Evolutionary conservation across 805 yeast genomes (phyloP).

Genomic region (Suhomyces kilbournensis): DNA sequence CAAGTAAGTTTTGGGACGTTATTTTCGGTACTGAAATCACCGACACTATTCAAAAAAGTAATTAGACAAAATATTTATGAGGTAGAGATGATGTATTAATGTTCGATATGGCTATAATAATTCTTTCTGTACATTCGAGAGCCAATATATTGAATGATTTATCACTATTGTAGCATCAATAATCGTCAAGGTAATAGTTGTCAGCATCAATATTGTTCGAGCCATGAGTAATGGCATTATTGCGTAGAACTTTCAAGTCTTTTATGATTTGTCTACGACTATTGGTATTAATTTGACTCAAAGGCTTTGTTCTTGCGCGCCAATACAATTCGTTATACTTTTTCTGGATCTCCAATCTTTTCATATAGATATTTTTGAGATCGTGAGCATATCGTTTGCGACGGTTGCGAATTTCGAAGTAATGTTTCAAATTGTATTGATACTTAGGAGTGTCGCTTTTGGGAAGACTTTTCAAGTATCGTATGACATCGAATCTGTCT

Average conservation of each 20-base stretch:
- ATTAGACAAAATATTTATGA: conserved; percentile 9
- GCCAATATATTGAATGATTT: not conserved
- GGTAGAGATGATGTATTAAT: not conserved
- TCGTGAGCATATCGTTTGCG: conserved; percentile 3
- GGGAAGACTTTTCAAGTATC: conserved; percentile 1
- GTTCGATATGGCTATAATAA: not conserved
- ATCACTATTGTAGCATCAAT: not conserved
- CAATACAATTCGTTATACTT: not conserved
- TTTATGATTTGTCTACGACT: not conserved
- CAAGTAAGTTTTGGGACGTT: conserved; percentile 89
- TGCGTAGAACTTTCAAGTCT: not conserved
- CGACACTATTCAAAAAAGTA: conserved; percentile 45
- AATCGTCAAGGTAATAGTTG: conserved; percentile 10
- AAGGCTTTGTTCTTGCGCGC: not conserved
- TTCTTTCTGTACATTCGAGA: not conserved
- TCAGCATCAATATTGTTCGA: conserved; percentile 10
- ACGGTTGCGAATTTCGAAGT: not conserved
- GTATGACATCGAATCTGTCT: conserved; percentile 4
- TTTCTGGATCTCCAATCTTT: conserved; percentile 9
- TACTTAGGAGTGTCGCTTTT: not conserved
- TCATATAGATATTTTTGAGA: conserved; percentile 6
- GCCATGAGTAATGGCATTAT: conserved; percentile 11
- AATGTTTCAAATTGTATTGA: not conserved
- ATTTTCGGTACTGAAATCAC: conserved; percentile 81
- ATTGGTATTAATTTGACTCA: not conserved